A percentile compares a stretch with the other conserved stretches of the same genome.
Evolutionary conservation across 192 early-diverging fungal genomes (phyloP).

Genomic region (Lobosporangium transversale): DNA sequence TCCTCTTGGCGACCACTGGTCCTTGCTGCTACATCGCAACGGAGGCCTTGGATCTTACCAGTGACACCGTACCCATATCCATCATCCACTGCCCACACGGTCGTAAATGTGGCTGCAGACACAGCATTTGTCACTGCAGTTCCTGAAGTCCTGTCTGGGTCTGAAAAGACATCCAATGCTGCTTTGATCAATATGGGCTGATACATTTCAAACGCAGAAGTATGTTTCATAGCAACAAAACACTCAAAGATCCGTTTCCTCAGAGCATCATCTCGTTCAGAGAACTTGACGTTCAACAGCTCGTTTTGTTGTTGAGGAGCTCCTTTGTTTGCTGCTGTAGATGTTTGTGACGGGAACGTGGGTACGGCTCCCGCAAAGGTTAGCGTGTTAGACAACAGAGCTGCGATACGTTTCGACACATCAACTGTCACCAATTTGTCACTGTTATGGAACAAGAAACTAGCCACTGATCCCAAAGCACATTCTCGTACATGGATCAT

Average conservation of each 20-base stretch:
- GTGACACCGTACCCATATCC: slow-evolving; percentile 68
- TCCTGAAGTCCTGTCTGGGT: slow-evolving; percentile 63
- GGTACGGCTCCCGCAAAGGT: slow-evolving; percentile 67
- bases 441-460: slow-evolving; percentile 76
- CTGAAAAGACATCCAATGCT: slow-evolving; percentile 59
- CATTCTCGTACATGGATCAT: slow-evolving; percentile 68
- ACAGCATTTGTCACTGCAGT: slow-evolving; percentile 58
- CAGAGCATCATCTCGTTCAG: slow-evolving; percentile 69
- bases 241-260: slow-evolving; percentile 77
- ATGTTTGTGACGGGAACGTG: slow-evolving; percentile 52
- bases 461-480: slow-evolving; percentile 75
- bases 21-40: slow-evolving; percentile 53
- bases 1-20: slow-evolving; percentile 56
- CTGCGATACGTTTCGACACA: slow-evolving; percentile 80
- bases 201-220: slow-evolving; percentile 65
- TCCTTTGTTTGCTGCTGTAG: slow-evolving; percentile 38
- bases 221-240: slow-evolving; percentile 66
- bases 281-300: slow-evolving; percentile 55
- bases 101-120: slow-evolving; percentile 57
- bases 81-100: slow-evolving; percentile 65
- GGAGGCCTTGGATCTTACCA: slow-evolving; percentile 61
- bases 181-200: slow-evolving; percentile 57
- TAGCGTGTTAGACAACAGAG: slow-evolving; percentile 77
- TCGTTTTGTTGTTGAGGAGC: slow-evolving; percentile 10
- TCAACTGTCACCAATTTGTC: slow-evolving; percentile 73